Evolutionary conservation across 2,329 filamentous ascomycete species (phyloP).

Genomic region (Cytospora piceae): DNA sequence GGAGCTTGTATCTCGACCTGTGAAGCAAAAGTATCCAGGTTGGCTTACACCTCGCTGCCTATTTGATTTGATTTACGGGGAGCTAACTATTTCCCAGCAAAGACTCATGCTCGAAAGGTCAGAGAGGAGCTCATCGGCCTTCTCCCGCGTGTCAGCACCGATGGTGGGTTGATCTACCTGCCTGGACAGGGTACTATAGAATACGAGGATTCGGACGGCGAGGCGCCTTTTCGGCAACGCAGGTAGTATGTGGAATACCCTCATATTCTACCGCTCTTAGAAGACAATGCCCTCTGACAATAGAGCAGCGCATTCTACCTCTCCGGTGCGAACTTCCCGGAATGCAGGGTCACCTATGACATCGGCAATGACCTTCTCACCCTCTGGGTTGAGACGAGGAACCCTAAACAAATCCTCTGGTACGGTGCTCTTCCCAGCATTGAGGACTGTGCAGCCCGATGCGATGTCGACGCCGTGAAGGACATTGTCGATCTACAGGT

Average conservation of each 20-base stretch:
- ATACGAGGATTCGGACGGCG: constrained; percentile 64
- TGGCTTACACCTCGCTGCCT: constrained; percentile 22
- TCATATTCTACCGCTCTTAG: neutral
- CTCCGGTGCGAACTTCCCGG: constrained; percentile 57
- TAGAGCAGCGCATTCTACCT: constrained; percentile 61
- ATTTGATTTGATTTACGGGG: neutral
- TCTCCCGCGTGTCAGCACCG: neutral
- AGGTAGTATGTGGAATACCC: constrained; percentile 53
- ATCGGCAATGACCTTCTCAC: constrained; percentile 64
- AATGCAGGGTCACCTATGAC: constrained; percentile 61
- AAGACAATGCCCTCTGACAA: neutral
- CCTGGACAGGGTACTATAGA: constrained; percentile 54
- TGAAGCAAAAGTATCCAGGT: constrained; percentile 43
- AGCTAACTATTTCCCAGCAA: constrained; percentile 45
- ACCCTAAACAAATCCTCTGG: constrained; percentile 65
- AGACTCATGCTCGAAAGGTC: constrained; percentile 61
- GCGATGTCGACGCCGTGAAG: constrained; percentile 73
- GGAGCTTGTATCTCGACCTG: neutral
- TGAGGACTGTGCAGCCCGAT: constrained; percentile 63
- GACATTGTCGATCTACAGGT: constrained; percentile 54
- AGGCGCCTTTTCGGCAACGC: constrained; percentile 58
- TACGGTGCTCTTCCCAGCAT: constrained; percentile 63
- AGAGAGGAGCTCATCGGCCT: constrained; percentile 52
- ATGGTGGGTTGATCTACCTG: constrained; percentile 58
- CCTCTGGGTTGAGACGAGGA: constrained; percentile 74